phyloP scores from a whole-genome alignment of 1,284 basidiomycete genomes.

The Coriolopsis trogii region DNA sequence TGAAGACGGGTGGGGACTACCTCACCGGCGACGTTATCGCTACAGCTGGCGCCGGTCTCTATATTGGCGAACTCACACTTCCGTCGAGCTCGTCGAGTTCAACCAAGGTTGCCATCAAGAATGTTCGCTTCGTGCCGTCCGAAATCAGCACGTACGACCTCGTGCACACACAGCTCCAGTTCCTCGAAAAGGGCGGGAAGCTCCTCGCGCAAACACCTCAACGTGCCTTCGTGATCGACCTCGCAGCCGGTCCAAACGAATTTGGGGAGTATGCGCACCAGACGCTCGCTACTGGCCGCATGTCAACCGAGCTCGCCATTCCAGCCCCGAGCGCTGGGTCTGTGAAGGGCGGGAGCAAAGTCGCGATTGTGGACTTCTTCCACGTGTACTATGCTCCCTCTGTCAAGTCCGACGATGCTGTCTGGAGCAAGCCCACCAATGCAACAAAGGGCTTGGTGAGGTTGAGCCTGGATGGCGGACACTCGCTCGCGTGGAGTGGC shows the following conservation, averaged over 20 bases:
- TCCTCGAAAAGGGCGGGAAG: slow-evolving; percentile 52
- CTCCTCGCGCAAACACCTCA: slow-evolving; percentile 60
- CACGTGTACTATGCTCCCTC: slow-evolving; percentile 60
- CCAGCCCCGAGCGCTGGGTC: slow-evolving; percentile 27
- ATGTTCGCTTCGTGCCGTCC: slow-evolving; percentile 29
- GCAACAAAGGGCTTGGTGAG: slow-evolving; percentile 61
- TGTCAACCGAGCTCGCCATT: slow-evolving; percentile 57
- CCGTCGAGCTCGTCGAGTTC: slow-evolving; percentile 39
- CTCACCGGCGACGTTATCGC: slow-evolving; percentile 67
- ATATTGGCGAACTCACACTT: slow-evolving; percentile 59
- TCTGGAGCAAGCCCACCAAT: slow-evolving; percentile 73
- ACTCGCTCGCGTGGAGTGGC: slow-evolving; percentile 61
- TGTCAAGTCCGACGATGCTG: slow-evolving; percentile 42
- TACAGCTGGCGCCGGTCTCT: slow-evolving; percentile 63
- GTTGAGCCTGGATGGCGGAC: slow-evolving; percentile 71
- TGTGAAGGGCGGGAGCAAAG: slow-evolving; percentile 20
- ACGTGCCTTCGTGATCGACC: slow-evolving; percentile 56
- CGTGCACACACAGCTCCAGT: slow-evolving; percentile 44
- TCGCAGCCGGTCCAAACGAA: slow-evolving; percentile 48
- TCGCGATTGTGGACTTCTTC: slow-evolving; percentile 68
- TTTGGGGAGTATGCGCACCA: slow-evolving; percentile 52
- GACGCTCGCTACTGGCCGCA: slow-evolving; percentile 54
- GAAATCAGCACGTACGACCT: slow-evolving; percentile 24
- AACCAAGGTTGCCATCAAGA: slow-evolving; percentile 25
- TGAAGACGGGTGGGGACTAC: slow-evolving; percentile 60